Evolutionary conservation across 306 rosid species (phyloP).

Genomic region (Prinsepia uniflora): DNA sequence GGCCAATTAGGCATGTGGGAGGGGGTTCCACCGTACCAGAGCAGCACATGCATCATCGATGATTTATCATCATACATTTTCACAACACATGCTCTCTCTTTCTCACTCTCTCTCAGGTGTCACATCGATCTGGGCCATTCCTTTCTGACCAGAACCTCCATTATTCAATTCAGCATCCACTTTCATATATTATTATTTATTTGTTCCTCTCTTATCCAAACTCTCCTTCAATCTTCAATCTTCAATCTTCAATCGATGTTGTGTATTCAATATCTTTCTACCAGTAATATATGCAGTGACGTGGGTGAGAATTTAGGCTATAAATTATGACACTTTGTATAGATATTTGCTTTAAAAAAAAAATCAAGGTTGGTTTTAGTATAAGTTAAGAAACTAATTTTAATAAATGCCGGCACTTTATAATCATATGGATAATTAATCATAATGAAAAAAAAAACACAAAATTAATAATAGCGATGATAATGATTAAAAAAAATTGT

Average conservation of each 20-base stretch:
- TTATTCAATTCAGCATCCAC: conserved; percentile 2
- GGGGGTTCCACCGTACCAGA: conserved; percentile 27
- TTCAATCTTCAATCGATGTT: neutral
- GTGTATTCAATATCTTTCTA: neutral
- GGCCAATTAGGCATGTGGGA: conserved; percentile 47
- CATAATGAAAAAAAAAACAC: no score
- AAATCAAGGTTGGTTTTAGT: no score
- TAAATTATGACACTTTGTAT: no score
- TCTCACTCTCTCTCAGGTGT: conserved; percentile 6
- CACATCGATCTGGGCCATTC: conserved; percentile 39
- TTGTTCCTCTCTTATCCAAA: neutral
- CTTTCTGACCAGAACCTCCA: conserved; percentile 17
- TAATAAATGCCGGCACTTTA: no score
- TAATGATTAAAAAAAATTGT: no score
- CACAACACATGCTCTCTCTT: conserved; percentile 16
- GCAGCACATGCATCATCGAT: conserved; percentile 41
- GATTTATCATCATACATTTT: conserved; percentile 2
- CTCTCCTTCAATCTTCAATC: neutral
- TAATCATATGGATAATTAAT: no score
- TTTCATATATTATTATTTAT: neutral
- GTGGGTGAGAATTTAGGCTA: no score
- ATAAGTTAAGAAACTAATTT: no score
- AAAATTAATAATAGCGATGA: no score
- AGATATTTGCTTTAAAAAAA: no score
- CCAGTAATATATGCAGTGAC: no score